A percentile compares a stretch with the other conserved stretches of the same genome.
Evolutionary conservation across 1,284 basidiomycete genomes (phyloP).

Genomic region (Cryptococcus wingfieldii): DNA sequence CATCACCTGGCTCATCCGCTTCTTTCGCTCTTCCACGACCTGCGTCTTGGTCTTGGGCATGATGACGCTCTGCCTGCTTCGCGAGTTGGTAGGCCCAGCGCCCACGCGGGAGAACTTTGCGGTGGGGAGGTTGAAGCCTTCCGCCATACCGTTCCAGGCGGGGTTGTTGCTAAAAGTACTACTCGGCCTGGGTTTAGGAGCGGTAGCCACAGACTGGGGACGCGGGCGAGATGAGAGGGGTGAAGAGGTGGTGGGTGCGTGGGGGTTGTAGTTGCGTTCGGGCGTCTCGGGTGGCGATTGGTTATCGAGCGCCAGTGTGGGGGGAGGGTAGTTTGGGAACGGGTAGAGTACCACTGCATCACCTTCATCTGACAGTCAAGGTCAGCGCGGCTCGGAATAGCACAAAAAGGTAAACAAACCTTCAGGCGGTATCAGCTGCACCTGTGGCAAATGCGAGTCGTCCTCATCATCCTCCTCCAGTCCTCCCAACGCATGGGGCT

Average conservation of each 20-base stretch:
- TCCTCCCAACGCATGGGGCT: constrained; percentile 4
- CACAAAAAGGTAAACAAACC: constrained; percentile 11
- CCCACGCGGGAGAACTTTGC: constrained; percentile 19
- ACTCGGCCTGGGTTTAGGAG: constrained; percentile 4
- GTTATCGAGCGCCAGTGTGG: not conserved
- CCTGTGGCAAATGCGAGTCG: constrained; percentile 14
- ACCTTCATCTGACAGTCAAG: constrained; percentile 17
- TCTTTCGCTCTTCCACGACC: constrained; percentile 17
- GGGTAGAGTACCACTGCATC: constrained; percentile 28
- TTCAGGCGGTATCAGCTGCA: constrained; percentile 28
- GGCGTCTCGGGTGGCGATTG: constrained; percentile 9
- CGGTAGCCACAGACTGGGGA: not conserved
- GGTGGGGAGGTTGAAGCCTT: constrained; percentile 24
- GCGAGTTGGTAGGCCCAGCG: not conserved
- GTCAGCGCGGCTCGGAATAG: not conserved
- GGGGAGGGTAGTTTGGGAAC: not conserved
- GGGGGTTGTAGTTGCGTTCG: constrained; percentile 9
- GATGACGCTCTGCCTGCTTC: constrained; percentile 12
- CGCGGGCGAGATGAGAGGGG: not conserved
- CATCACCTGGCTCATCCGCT: constrained; percentile 16
- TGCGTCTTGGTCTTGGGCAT: constrained; percentile 25
- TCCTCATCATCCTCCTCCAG: constrained; percentile 22
- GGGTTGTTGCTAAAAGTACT: constrained; percentile 6
- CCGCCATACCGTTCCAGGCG: constrained; percentile 28
- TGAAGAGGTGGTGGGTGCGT: constrained; percentile 7